Base-by-base conservation (phyloP, 1,139 yeast species). In the Pneumocystis carinii region DNA sequence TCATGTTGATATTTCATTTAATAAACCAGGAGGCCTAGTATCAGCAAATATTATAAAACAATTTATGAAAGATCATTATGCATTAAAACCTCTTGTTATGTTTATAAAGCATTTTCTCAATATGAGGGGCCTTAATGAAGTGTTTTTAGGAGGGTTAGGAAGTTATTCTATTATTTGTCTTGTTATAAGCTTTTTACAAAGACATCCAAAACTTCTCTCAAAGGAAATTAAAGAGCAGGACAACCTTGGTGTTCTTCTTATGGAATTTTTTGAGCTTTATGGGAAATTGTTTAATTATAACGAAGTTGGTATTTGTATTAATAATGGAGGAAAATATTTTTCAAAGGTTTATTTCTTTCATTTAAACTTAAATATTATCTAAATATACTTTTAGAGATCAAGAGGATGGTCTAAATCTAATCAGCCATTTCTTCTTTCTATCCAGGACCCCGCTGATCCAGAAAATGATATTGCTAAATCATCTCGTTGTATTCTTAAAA, bases 91-190 rank as follows among this genome's bases (percentile, higher is more conserved):
- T 71, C 75, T 94, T 65, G 96, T 88, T 0, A 77, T 92, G 64
- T 84, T 90, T 2, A 81, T 92, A 17, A 92, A 94, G 72, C 97
- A 90, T 71, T 92, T 90, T 70, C 77, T 94, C 64, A 79, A 90
- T 57, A 83, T 90, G 2, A 78, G 97, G 69, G 83, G 81, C 67
- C 76, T 92, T 66, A 90, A 92, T 71, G 87, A 89, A 70, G 98
- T 92, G n/a, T 95, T 87, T 71, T 85, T 86, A 29, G 99, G 99
- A 65, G 98, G 98, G 0, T 77, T 94, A 24, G 98, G 99, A 38
- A 98, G 98, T 0, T 92, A 87, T 72, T 84, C 97, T 8, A 88
- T 90, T 32, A 89, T 90, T 59, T 90, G 96, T 69, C 74, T 92
- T 71, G 90, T 89, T 48, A 86, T 86, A 70, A 86, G 95, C 39